Evolutionary conservation across 768 basidiomycete species (phyloP).

Genomic region (Mycena albidolilacea): DNA sequence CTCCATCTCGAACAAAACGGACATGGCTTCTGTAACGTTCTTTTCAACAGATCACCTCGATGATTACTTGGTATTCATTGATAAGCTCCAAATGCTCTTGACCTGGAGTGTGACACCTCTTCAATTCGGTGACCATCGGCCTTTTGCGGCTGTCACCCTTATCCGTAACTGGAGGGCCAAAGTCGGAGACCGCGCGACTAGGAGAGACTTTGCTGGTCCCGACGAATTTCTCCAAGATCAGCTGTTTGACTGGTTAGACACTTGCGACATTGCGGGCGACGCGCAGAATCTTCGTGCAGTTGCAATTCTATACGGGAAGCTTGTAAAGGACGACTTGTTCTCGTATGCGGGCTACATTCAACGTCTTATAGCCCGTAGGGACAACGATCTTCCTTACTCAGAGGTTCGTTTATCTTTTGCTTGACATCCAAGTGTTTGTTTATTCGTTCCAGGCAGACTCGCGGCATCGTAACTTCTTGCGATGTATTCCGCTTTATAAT

Average conservation of each 20-base stretch:
- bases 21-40: constrained; percentile 70
- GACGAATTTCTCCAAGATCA: constrained; percentile 79
- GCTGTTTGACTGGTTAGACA: constrained; percentile 87
- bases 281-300: constrained; percentile 69
- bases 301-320: constrained; percentile 78
- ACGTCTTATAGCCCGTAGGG: constrained; percentile 85
- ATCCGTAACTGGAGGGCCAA: constrained; percentile 75
- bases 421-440: constrained; percentile 4
- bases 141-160: constrained; percentile 81
- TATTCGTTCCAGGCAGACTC: constrained; percentile 61
- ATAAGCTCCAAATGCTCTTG: constrained; percentile 80
- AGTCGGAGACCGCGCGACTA: constrained; percentile 72
- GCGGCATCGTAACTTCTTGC: constrained; percentile 78
- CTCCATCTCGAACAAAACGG: constrained; percentile 77
- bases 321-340: constrained; percentile 79
- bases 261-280: constrained; percentile 73
- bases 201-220: constrained; percentile 73
- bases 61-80: constrained; percentile 64
- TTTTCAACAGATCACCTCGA: constrained; percentile 64
- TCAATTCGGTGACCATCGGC: constrained; percentile 87
- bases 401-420: constrained; percentile 58
- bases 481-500: constrained; percentile 79
- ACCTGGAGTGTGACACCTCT: constrained; percentile 87
- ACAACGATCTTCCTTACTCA: constrained; percentile 67
- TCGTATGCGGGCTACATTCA: constrained; percentile 84